Evolutionary conservation across 2,329 filamentous ascomycete genomes (phyloP).

Genomic region (Penicillium decumbens): DNA sequence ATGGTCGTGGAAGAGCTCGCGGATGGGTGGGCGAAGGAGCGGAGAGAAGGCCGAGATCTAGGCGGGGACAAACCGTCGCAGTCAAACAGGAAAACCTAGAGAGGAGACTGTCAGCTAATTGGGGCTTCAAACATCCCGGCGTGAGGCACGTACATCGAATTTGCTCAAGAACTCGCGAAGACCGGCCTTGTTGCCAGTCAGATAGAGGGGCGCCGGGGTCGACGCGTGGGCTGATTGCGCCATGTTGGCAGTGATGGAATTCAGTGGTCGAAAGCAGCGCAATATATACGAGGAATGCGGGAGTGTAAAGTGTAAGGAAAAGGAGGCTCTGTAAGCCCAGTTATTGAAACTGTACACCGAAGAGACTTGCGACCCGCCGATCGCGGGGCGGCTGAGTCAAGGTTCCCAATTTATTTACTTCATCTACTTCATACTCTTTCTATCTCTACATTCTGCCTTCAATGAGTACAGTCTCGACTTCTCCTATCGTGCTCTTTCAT

Average conservation of each 20-base stretch:
- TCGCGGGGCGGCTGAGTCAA: constrained; percentile 7
- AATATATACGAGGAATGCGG: background rate
- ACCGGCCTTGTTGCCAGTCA: constrained; percentile 72
- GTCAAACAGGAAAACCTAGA: constrained; percentile 85
- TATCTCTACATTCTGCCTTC: background rate
- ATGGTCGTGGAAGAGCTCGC: constrained; percentile 20
- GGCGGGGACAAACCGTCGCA: constrained; percentile 71
- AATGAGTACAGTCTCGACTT: constrained; percentile 4
- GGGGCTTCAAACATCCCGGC: background rate
- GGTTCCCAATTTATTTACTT: too few species aligned
- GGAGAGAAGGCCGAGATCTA: constrained; percentile 2
- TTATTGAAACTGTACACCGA: constrained; percentile 11
- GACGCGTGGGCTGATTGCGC: constrained; percentile 21
- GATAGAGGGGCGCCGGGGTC: constrained; percentile 47
- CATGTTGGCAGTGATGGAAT: constrained; percentile 7
- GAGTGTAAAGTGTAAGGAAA: background rate
- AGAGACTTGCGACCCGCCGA: constrained; percentile 20
- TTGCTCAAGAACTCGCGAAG: constrained; percentile 80
- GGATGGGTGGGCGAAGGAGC: constrained; percentile 1
- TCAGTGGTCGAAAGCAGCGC: background rate
- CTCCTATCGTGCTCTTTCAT: constrained; percentile 1
- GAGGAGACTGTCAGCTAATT: background rate
- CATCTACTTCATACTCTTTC: too few species aligned
- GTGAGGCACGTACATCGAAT: constrained; percentile 71
- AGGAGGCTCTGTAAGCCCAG: background rate